Evolutionary conservation across 2,329 filamentous ascomycete genomes (phyloP).

Genomic region (Diatrype stigma): DNA sequence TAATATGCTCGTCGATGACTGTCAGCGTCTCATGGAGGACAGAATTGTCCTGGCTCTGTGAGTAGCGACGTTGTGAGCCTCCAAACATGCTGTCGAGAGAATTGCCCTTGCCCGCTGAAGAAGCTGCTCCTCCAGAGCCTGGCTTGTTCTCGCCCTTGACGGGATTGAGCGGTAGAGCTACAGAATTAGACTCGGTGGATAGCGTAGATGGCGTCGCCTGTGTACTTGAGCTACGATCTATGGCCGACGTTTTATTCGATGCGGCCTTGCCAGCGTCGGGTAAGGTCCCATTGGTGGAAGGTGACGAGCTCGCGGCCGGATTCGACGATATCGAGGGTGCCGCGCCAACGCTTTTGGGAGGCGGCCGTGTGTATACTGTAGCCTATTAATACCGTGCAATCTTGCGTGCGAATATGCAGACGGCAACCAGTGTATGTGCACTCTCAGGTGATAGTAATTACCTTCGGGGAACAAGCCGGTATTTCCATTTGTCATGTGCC

Average conservation of each 20-base stretch:
- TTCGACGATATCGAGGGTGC: constrained; percentile 22
- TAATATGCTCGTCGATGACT: constrained; percentile 96
- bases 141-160: constrained; percentile 31
- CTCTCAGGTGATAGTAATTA: constrained; percentile 34
- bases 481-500: constrained; percentile 67
- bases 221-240: constrained; percentile 20
- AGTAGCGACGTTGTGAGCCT: constrained; percentile 36
- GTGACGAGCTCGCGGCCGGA: constrained; percentile 21
- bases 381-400: background rate
- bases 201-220: constrained; percentile 10
- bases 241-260: constrained; percentile 22
- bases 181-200: constrained; percentile 26
- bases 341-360: constrained; percentile 40
- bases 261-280: constrained; percentile 16
- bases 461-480: constrained; percentile 82
- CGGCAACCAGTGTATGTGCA: too few relatives aligned
- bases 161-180: constrained; percentile 39
- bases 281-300: constrained; percentile 19
- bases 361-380: constrained; percentile 58
- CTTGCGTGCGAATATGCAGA: too few relatives aligned
- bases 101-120: constrained; percentile 24
- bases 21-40: constrained; percentile 93
- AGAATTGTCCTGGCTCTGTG: constrained; percentile 45
- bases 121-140: constrained; percentile 21
- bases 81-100: constrained; percentile 33